Conservation (phyloP, 352 stramenopile species). For the Thraustochytrium striatum region DNA sequence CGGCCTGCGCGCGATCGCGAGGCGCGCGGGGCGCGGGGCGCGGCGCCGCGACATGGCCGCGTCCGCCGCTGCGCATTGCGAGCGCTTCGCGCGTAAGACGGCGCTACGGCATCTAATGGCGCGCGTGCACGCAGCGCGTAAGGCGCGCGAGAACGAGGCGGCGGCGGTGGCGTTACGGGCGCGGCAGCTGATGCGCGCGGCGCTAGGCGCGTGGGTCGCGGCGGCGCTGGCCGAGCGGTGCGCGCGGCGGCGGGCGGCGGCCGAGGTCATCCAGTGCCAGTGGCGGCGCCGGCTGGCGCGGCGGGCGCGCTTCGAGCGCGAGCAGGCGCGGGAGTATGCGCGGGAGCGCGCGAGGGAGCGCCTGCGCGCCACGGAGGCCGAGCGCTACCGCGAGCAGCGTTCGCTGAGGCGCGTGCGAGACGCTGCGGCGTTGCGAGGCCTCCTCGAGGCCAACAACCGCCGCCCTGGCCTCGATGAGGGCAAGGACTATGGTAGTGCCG, state of each 20-base stretch:
- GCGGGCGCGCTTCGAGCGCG: not conserved
- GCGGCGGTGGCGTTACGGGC: not conserved
- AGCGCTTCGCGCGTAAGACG: too few species aligned
- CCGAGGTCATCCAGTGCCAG: not conserved
- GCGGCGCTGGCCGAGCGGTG: not conserved
- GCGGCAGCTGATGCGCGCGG: not conserved
- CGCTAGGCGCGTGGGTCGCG: not conserved
- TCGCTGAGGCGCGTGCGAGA: not conserved
- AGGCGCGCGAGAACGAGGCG: not conserved
- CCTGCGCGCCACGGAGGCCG: not conserved
- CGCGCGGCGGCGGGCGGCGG: not conserved
- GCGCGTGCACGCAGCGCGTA: not conserved
- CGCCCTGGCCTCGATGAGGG: not conserved
- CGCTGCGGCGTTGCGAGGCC: too few species aligned
- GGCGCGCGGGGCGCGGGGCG: too few species aligned
- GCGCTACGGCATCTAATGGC: too few species aligned
- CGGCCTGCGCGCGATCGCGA: too few species aligned
- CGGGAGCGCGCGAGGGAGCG: not conserved
- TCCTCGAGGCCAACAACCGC: too few species aligned
- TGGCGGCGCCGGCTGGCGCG: not conserved
- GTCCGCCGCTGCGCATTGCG: not conserved
- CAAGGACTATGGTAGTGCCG: not conserved
- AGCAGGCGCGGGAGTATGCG: constrained; percentile 7
- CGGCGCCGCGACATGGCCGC: too few species aligned
- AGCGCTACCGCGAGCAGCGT: not conserved